Percentiles rank a stretch among this genome's conserved stretches.
Conservation (phyloP, 2,329 filamentous ascomycete genomes). For the Penicillium corylophilum region DNA sequence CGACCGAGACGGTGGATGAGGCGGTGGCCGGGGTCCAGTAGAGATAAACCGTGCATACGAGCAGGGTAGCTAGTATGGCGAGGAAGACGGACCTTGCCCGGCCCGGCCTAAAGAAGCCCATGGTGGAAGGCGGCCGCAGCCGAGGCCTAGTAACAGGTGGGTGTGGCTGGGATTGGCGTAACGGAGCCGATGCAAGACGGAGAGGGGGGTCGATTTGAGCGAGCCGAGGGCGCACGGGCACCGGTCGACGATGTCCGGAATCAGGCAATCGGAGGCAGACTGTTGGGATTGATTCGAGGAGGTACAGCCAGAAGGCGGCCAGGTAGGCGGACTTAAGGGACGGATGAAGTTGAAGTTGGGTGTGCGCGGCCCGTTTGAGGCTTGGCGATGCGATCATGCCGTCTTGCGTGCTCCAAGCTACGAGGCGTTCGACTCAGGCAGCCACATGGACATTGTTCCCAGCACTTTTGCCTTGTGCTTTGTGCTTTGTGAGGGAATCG, state of each 20-base stretch:
- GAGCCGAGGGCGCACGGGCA: slow-evolving; percentile 20
- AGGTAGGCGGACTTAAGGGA: too few species aligned
- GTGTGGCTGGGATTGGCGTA: not conserved
- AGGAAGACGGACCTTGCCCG: slow-evolving; percentile 31
- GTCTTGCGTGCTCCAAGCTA: too few species aligned
- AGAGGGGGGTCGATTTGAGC: not conserved
- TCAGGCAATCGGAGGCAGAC: not conserved
- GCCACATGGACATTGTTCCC: too few species aligned
- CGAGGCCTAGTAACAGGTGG: not conserved
- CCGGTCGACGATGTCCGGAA: slow-evolving; percentile 11
- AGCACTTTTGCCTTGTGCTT: too few species aligned
- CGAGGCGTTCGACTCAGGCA: too few species aligned
- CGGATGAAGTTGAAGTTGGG: not conserved
- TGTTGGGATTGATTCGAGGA: not conserved
- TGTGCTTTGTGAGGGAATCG: too few species aligned
- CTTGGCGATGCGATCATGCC: not conserved
- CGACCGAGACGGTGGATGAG: slow-evolving; percentile 27
- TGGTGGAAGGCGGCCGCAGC: slow-evolving; percentile 7
- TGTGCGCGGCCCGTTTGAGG: not conserved
- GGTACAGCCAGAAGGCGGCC: not conserved
- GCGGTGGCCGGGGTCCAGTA: slow-evolving; percentile 36
- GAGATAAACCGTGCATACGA: slow-evolving; percentile 38
- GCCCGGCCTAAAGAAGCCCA: slow-evolving; percentile 30
- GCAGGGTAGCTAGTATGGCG: slow-evolving; percentile 27
- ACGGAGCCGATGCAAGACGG: not conserved